Evolutionary conservation across 2,329 filamentous ascomycete genomes (phyloP).

Genomic region (Daldinia sp.): DNA sequence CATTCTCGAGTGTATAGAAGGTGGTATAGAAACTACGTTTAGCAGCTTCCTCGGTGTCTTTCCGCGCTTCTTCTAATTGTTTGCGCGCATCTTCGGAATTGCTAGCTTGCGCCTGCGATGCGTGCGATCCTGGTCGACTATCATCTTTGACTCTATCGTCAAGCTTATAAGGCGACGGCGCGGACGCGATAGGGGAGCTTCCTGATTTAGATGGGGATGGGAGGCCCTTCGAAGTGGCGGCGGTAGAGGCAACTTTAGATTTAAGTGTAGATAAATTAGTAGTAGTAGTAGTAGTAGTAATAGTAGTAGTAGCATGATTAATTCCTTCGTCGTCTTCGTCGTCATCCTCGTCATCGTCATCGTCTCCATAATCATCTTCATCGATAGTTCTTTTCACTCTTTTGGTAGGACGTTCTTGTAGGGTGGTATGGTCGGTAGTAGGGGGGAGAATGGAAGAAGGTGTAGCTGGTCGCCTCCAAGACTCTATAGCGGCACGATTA

Average conservation of each 20-base stretch:
- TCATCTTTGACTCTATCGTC: slow-evolving; percentile 62
- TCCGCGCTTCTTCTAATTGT: slow-evolving; percentile 90
- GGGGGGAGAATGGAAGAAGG: slow-evolving; percentile 56
- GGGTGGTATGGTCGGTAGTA: slow-evolving; percentile 66
- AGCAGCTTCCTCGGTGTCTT: slow-evolving; percentile 86
- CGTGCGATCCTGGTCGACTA: slow-evolving; percentile 52
- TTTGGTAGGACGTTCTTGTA: slow-evolving; percentile 72
- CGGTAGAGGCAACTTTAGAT: slow-evolving; percentile 56
- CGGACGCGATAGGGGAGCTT: slow-evolving; percentile 70
- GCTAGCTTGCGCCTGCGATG: slow-evolving; percentile 60
- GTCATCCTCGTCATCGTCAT: slow-evolving; percentile 79
- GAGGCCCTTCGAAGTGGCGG: slow-evolving; percentile 64
- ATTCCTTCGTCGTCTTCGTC: slow-evolving; percentile 69
- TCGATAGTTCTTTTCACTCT: slow-evolving; percentile 80
- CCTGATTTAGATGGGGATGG: slow-evolving; percentile 76
- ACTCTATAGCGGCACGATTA: slow-evolving; percentile 61
- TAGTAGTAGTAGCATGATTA: slow-evolving; percentile 61
- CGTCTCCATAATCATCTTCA: slow-evolving; percentile 86
- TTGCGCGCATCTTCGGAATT: slow-evolving; percentile 89
- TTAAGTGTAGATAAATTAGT: slow-evolving; percentile 62
- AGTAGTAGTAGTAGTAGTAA: too few relatives aligned
- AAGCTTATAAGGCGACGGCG: slow-evolving; percentile 67
- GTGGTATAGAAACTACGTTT: slow-evolving; percentile 91
- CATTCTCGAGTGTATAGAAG: slow-evolving; percentile 95
- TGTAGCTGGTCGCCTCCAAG: slow-evolving; percentile 57